Base-by-base conservation (phyloP, 148 eudicot genomes). In the Chenopodium suecicum region DNA sequence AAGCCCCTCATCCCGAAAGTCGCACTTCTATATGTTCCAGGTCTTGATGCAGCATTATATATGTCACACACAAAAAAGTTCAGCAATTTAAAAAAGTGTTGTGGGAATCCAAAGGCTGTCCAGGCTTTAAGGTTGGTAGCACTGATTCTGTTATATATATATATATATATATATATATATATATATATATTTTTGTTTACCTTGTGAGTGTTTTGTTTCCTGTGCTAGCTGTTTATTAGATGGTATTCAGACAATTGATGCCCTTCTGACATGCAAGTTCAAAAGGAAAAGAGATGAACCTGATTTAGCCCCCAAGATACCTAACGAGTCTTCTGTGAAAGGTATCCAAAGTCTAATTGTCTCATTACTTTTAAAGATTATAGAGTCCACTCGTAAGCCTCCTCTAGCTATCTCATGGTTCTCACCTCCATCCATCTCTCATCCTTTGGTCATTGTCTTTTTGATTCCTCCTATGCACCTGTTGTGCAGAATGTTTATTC, bases 1-100 rank as follows among this genome's bases (percentile, higher is more conserved):
- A 95, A 92, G 83, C 98, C 98, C 72, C 86, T 96, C 70, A 96
- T 96, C 84, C 92, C 97, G 7, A 96, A 96, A 86, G 94, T 96
- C 83, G 95, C 91, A 76, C 88, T 94, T 89, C 86, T 96, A 47
- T 94, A 96, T 88, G 90, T 96, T 83, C 99, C 99, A 58, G 96
- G 98, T 66, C 99, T 96, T 81, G 98, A 94, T 89, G 98, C 99
- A 22, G 93, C 90, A 31, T 66, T 96, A 73, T 92, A 92, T 83
- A 83, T 89, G 87, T 92, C 99, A 25, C 95, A 94, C 70, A 79
- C 89, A 74, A 93, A 92, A 85, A 22, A 82, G 78, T 86, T 96
- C 56, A 77, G 83, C 78, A 83, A 89, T 88, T 85, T 96, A 78
- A 92, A 89, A 83, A 89, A 91, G 83, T 89, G 73, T 73, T 96